Percentiles rank a stretch among this genome's conserved stretches.
These are phyloP conservation scores for Chlamydomonas reinhardtii DNA, from an alignment of 163 green algal species.

Conservation along the genomic window DNA sequence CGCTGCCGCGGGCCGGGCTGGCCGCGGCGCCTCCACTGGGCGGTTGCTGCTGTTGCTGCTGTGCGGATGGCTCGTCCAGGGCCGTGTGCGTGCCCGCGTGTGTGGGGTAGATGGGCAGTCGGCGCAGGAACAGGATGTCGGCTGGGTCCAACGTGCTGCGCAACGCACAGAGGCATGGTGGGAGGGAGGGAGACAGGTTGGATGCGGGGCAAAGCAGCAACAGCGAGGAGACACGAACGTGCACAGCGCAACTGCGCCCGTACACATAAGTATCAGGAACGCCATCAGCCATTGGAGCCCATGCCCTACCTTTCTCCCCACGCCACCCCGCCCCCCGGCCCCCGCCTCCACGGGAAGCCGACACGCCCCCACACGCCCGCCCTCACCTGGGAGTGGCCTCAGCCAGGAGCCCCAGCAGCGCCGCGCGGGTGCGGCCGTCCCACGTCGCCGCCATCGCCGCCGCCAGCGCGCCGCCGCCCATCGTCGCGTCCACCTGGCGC, in stretches of 20 bases:
- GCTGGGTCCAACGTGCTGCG: conserved; percentile 26
- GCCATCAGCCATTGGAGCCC: too few species aligned
- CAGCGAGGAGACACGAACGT: too few species aligned
- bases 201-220: too few species aligned
- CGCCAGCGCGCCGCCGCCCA: conserved; percentile 15
- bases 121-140: conserved; percentile 45
- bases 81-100: conserved; percentile 4
- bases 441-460: background rate
- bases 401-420: conserved; percentile 34
- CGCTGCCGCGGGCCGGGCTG: background rate
- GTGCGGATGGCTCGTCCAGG: background rate
- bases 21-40: background rate
- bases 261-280: too few species aligned
- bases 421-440: conserved; percentile 8
- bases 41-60: background rate
- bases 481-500: conserved; percentile 5
- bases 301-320: too few species aligned
- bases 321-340: too few species aligned
- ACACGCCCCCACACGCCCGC: background rate
- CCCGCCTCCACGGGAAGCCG: too few species aligned
- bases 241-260: too few species aligned
- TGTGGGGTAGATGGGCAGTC: conserved; percentile 52
- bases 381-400: conserved; percentile 18
- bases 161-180: background rate
- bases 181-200: background rate